A percentile compares a stretch with the other conserved stretches of the same genome.
Conservation (phyloP, 495 filamentous ascomycete genomes). For the Neurospora hispaniola region DNA sequence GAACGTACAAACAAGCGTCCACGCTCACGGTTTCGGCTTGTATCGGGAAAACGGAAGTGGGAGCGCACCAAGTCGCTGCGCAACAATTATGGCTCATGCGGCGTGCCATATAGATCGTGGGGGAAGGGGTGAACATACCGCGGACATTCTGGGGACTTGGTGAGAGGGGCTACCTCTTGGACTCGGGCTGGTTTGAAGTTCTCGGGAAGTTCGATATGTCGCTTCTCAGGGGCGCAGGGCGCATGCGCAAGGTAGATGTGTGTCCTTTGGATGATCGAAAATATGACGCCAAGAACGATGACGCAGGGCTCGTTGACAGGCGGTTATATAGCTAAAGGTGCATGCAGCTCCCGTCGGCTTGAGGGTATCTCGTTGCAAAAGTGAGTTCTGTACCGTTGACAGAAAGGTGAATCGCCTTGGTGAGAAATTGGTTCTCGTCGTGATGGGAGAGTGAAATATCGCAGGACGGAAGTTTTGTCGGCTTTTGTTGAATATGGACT, state of each 20-base stretch:
- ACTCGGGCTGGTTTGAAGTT: neutral
- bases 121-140: conserved; percentile 15
- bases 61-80: neutral
- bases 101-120: neutral
- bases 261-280: neutral
- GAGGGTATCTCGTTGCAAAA: neutral
- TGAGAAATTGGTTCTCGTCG: neutral
- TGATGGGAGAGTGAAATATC: neutral
- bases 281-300: neutral
- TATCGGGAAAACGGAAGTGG: neutral
- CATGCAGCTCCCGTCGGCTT: neutral
- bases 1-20: neutral
- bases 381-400: neutral
- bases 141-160: conserved; percentile 20
- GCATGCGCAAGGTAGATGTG: neutral
- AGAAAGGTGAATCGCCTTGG: neutral
- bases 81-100: neutral
- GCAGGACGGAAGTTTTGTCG: neutral
- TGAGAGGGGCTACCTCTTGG: neutral
- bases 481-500: neutral
- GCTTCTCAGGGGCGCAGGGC: neutral
- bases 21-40: neutral
- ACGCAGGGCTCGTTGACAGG: conserved; percentile 7
- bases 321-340: neutral
- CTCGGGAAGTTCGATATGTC: neutral